Conservation (phyloP, 257 asterid species). For the Capsicum pubescens region DNA sequence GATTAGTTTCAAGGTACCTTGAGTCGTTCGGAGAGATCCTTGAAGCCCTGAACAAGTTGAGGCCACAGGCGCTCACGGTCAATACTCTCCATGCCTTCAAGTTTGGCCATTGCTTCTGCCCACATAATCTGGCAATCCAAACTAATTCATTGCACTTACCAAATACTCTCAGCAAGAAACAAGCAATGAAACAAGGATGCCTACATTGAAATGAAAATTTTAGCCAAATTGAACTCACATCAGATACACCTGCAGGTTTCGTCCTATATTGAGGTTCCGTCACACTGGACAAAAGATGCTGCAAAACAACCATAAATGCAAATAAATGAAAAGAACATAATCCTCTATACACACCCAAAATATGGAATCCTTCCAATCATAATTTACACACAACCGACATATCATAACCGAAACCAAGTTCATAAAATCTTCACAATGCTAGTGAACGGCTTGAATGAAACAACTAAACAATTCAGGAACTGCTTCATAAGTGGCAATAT, state of each 20-base stretch:
- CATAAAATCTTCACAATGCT: constrained; percentile 2
- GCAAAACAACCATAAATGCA: constrained; percentile 50
- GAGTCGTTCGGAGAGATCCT: constrained; percentile 93
- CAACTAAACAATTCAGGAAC: not conserved
- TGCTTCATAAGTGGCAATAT: not conserved
- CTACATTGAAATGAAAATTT: not conserved
- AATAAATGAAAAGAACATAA: not conserved
- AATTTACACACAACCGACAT: not conserved
- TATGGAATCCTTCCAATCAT: constrained; percentile 13
- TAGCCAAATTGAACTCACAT: constrained; percentile 67
- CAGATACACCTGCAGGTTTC: constrained; percentile 95
- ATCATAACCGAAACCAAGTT: constrained; percentile 21
- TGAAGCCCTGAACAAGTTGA: constrained; percentile 90
- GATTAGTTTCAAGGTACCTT: constrained; percentile 56
- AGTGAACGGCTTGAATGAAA: not conserved
- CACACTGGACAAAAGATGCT: constrained; percentile 92
- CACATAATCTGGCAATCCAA: constrained; percentile 85
- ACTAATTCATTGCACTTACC: constrained; percentile 48
- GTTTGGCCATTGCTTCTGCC: constrained; percentile 97
- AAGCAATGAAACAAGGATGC: constrained; percentile 23
- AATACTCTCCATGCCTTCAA: constrained; percentile 96
- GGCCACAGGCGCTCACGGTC: constrained; percentile 97
- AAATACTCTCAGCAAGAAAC: constrained; percentile 29
- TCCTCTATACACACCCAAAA: constrained; percentile 34
- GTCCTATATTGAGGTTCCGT: constrained; percentile 78